Base-by-base conservation (phyloP, 345 rosid species). In the Excoecaria cochinchinensis region DNA sequence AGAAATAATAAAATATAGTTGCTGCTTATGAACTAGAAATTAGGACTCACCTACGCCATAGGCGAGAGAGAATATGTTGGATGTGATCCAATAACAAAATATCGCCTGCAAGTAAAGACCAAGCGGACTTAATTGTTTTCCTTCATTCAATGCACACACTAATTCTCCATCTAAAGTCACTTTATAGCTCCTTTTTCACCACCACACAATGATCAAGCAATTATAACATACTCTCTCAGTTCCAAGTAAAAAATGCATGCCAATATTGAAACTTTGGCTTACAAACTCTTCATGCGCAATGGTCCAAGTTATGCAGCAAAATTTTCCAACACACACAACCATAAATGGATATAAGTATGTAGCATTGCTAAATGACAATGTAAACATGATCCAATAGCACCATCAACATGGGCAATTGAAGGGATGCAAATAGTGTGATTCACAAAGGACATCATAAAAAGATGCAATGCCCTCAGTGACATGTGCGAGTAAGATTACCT, bases 11-110 rank as follows among this genome's bases (percentile, higher is more conserved):
- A 51, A 8, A 3, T 16, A 53, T 21, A 53, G 40, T 7, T 58
- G 16, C 40, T 7, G 22, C 79, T 65, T 25, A 52, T 16, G 48
- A 63, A 50, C 66, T 8, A 25, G 47, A 57, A 42, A 57, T 6
- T 39, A 47, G 69, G 5, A 75, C 93, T 89, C 73, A 95, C 98
- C 95, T 72, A 85, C 83, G 73, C 97, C 97, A 69, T 89, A 91
- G 13, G 14, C 0, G 17, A 95, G 90, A 3, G 97, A 95, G 81
- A 92, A 91, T 69, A 91, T 24, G 84, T 91, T 92, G 69, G 97
- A 91, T 22, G 99, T 89, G 44, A 95, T 72, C 99, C 97, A 91
- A 76, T 92, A 95, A 78, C 97, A 91, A 80, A 92, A 91, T 74
- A 92, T 82, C 61, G 99, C 98, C 98, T 95, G 97, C 84, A 76